Conservation (phyloP, 2,329 filamentous ascomycete species). For the Penicillium sp. region DNA sequence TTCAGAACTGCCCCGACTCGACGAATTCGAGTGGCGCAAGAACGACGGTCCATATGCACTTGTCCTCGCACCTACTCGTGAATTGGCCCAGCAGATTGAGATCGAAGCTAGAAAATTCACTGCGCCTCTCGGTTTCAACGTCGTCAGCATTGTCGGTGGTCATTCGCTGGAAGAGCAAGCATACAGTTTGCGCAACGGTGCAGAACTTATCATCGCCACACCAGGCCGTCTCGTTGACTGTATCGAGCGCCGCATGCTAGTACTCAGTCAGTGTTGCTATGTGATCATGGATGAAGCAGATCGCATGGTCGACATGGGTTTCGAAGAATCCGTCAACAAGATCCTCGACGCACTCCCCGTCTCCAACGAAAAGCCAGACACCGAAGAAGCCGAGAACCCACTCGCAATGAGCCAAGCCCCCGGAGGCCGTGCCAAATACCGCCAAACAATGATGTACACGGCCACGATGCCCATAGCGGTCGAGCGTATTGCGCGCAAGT, state of each 20-base stretch:
- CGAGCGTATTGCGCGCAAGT: slow-evolving; percentile 95
- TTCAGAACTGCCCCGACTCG: slow-evolving; percentile 78
- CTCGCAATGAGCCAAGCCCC: slow-evolving; percentile 79
- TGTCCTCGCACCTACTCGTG: slow-evolving; percentile 92
- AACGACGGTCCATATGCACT: slow-evolving; percentile 97
- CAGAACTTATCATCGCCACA: slow-evolving; percentile 97
- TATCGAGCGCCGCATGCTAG: slow-evolving; percentile 86
- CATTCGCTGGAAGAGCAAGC: slow-evolving; percentile 93
- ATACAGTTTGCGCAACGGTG: slow-evolving; percentile 83
- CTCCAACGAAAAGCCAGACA: slow-evolving; percentile 91
- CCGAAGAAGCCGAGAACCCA: slow-evolving; percentile 83
- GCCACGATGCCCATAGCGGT: slow-evolving; percentile 93
- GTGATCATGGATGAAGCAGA: slow-evolving; percentile 99
- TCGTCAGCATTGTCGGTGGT: slow-evolving; percentile 96
- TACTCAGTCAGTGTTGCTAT: slow-evolving; percentile 95
- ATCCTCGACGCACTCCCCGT: slow-evolving; percentile 94
- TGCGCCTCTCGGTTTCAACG: slow-evolving; percentile 82
- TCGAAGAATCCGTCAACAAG: slow-evolving; percentile 96
- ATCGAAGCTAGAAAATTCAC: slow-evolving; percentile 92
- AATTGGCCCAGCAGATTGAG: slow-evolving; percentile 96
- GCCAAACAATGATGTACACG: slow-evolving; percentile 99
- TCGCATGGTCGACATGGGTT: slow-evolving; percentile 97
- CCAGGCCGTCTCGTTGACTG: slow-evolving; percentile 96
- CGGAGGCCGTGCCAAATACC: slow-evolving; percentile 73
- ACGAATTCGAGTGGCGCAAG: slow-evolving; percentile 77